These are phyloP conservation scores for Curvularia verruculosa DNA, from an alignment of 2,329 filamentous ascomycete species.

Conservation along the genomic window DNA sequence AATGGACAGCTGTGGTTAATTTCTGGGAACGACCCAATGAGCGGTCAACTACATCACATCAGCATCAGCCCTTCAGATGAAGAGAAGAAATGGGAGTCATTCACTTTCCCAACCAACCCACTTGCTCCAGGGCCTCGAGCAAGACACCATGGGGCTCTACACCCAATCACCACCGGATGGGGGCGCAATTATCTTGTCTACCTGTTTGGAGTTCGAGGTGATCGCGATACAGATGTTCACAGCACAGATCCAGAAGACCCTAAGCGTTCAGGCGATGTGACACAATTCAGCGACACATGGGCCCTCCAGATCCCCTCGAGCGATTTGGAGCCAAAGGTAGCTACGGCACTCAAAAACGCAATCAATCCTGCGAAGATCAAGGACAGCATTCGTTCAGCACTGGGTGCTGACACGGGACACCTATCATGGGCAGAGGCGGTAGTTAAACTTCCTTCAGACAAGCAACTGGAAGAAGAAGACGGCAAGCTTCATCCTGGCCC, in stretches of 20 bases:
- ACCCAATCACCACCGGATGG: conserved; percentile 53
- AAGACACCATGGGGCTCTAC: conserved; percentile 47
- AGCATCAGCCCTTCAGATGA: conserved; percentile 27
- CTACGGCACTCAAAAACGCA: conserved; percentile 31
- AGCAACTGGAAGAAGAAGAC: conserved; percentile 39
- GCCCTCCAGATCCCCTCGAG: conserved; percentile 53
- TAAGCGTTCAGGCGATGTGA: conserved; percentile 21
- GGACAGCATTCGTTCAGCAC: conserved; percentile 49
- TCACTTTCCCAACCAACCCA: conserved; percentile 52
- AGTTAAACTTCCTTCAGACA: conserved; percentile 44
- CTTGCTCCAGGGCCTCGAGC: conserved; percentile 52
- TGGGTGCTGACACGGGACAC: conserved; percentile 51
- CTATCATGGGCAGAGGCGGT: conserved; percentile 53
- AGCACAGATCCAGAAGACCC: conserved; percentile 11
- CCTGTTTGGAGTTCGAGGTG: conserved; percentile 46
- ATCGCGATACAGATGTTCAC: background rate
- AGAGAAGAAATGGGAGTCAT: conserved; percentile 47
- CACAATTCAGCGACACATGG: conserved; percentile 53
- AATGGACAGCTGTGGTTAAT: conserved; percentile 51
- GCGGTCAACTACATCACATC: conserved; percentile 38
- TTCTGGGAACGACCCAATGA: conserved; percentile 41
- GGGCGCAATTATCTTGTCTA: conserved; percentile 55
- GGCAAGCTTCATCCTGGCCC: conserved; percentile 55
- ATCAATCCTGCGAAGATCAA: conserved; percentile 54
- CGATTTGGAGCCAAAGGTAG: conserved; percentile 32